These are phyloP conservation scores for Porphyra umbilicalis DNA, from an alignment of 31 red algal species.

Conservation along the genomic window DNA sequence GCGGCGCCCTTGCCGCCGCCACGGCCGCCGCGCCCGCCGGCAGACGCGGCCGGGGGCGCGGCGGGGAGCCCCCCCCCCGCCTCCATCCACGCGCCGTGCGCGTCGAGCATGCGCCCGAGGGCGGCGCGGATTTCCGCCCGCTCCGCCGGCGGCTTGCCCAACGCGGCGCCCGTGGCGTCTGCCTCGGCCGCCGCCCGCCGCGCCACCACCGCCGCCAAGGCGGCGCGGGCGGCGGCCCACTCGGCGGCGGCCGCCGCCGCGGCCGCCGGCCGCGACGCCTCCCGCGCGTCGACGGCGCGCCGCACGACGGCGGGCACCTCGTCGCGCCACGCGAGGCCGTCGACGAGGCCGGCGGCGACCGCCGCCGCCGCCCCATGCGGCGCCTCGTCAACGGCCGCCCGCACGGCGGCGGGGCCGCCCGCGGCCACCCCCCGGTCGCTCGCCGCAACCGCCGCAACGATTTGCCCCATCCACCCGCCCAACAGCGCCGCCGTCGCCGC, in stretches of 20 bases:
- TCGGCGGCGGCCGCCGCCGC: not conserved
- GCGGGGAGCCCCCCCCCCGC: not conserved
- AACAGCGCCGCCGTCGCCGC: constrained; percentile 49
- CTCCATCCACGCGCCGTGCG: not conserved
- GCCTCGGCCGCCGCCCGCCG: too few species aligned
- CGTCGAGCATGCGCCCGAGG: not conserved
- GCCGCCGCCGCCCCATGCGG: constrained; percentile 36
- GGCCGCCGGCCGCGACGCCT: not conserved
- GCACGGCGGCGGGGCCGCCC: constrained; percentile 9
- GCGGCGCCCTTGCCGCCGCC: not conserved
- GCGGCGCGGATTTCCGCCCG: not conserved
- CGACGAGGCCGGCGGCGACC: constrained; percentile 45
- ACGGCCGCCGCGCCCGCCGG: not conserved
- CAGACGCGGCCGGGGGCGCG: not conserved
- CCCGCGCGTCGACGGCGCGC: not conserved
- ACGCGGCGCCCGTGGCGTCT: not conserved
- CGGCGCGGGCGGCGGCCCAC: not conserved
- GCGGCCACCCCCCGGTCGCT: constrained; percentile 18
- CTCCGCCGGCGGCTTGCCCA: not conserved
- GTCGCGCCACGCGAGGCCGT: constrained; percentile 49
- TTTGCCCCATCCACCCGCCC: constrained; percentile 30
- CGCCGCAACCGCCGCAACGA: constrained; percentile 25
- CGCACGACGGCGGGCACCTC: constrained; percentile 56
- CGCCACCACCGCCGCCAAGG: not conserved
- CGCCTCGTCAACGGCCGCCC: constrained; percentile 43